Conservation (phyloP, 2,329 filamentous ascomycete genomes). For the Endoconidiophora laricicola region DNA sequence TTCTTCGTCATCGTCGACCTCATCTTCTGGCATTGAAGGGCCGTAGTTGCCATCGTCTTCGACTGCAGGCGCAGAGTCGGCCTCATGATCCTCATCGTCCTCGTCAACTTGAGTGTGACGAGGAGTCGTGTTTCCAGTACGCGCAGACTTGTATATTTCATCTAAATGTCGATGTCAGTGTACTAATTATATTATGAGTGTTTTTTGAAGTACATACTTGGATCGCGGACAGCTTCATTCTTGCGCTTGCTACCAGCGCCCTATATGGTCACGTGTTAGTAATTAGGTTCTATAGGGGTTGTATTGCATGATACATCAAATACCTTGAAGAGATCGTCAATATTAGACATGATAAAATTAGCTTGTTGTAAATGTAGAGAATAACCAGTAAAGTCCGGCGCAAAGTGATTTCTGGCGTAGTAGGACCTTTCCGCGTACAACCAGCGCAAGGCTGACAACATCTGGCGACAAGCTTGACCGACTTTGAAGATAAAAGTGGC, state of each 20-base stretch:
- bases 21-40: constrained; percentile 30
- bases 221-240: constrained; percentile 42
- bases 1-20: constrained; percentile 44
- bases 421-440: neutral
- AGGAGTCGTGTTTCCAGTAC: constrained; percentile 28
- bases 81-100: constrained; percentile 26
- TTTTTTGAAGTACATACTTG: constrained; percentile 31
- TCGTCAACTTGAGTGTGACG: constrained; percentile 29
- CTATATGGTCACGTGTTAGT: constrained; percentile 15
- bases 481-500: neutral
- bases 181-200: neutral
- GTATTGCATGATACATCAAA: neutral
- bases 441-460: neutral
- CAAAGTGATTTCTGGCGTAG: too few species aligned
- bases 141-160: constrained; percentile 48
- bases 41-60: constrained; percentile 35
- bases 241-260: constrained; percentile 38
- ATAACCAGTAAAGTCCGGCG: neutral
- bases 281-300: neutral
- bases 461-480: neutral
- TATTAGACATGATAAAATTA: constrained; percentile 31
- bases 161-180: constrained; percentile 22
- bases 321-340: constrained; percentile 43
- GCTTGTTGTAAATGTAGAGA: neutral
- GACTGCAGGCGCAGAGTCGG: constrained; percentile 28